Evolutionary conservation across 2,329 filamentous ascomycete genomes (phyloP).

Genomic region (Botryotinia calthae): DNA sequence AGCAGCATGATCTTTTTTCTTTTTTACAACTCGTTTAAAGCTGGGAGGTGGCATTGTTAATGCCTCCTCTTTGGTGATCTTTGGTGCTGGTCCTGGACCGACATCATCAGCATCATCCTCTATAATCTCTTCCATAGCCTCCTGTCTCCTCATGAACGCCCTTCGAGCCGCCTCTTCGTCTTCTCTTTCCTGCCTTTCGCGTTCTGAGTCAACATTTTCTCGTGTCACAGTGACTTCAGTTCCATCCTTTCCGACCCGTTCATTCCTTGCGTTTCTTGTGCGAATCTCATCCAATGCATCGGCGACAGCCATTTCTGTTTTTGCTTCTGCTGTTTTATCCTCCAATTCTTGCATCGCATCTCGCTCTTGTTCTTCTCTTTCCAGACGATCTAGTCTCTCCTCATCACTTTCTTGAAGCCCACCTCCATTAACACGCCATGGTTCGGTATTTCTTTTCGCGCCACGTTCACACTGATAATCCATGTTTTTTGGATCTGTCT

Average conservation of each 20-base stretch:
- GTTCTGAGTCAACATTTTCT: conserved; percentile 56
- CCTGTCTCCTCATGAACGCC: conserved; percentile 61
- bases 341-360: conserved; percentile 96
- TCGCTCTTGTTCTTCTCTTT: conserved; percentile 74
- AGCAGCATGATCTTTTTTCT: conserved; percentile 79
- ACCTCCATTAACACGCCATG: conserved; percentile 64
- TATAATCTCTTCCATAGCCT: conserved; percentile 38
- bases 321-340: conserved; percentile 87
- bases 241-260: conserved; percentile 69
- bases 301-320: conserved; percentile 93
- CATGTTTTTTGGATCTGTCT: conserved; percentile 91
- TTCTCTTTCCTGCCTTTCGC: conserved; percentile 69
- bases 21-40: conserved; percentile 75
- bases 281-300: conserved; percentile 95
- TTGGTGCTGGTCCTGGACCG: conserved; percentile 37
- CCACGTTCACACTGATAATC: conserved; percentile 79
- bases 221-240: conserved; percentile 57
- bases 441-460: conserved; percentile 89
- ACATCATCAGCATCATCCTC: conserved; percentile 38
- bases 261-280: conserved; percentile 83
- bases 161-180: conserved; percentile 76
- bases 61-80: conserved; percentile 40
- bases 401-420: conserved; percentile 78
- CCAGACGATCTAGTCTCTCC: conserved; percentile 78
- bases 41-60: conserved; percentile 55